Evolutionary conservation across 2,329 filamentous ascomycete species (phyloP).

Genomic region (Clarireedia homoeocarpa): DNA sequence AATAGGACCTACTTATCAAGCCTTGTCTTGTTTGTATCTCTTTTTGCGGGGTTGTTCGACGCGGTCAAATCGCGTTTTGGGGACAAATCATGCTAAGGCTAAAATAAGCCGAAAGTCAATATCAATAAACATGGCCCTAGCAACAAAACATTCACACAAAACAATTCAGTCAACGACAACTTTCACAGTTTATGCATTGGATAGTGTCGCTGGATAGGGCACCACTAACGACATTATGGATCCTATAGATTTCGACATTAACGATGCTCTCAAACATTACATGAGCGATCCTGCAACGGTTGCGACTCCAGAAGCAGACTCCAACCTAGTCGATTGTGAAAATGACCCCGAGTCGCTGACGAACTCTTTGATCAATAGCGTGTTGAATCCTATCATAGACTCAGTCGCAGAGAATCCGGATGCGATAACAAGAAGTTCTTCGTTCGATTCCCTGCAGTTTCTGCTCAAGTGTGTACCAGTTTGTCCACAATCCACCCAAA

Average conservation of each 20-base stretch:
- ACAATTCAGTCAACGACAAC: neutral
- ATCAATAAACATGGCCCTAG: slow-evolving; percentile 9
- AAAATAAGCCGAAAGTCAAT: slow-evolving; percentile 4
- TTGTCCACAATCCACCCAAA: slow-evolving; percentile 34
- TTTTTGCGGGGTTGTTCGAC: slow-evolving; percentile 6
- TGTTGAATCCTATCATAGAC: slow-evolving; percentile 88
- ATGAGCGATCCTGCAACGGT: slow-evolving; percentile 85
- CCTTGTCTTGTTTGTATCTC: neutral
- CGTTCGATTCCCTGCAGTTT: slow-evolving; percentile 91
- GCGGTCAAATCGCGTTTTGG: slow-evolving; percentile 6
- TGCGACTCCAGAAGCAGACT: slow-evolving; percentile 76
- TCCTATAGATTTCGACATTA: slow-evolving; percentile 87
- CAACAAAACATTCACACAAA: slow-evolving; percentile 4
- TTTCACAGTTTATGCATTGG: slow-evolving; percentile 1
- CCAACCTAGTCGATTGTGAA: slow-evolving; percentile 82
- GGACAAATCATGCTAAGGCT: neutral
- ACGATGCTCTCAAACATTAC: slow-evolving; percentile 92
- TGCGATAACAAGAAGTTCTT: slow-evolving; percentile 66
- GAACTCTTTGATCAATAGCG: slow-evolving; percentile 68
- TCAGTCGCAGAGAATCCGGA: slow-evolving; percentile 88
- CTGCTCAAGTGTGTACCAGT: slow-evolving; percentile 83
- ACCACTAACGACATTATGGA: slow-evolving; percentile 41
- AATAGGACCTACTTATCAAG: neutral
- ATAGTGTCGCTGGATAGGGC: slow-evolving; percentile 1
- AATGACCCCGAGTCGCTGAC: slow-evolving; percentile 75